phyloP scores from a whole-genome alignment of 2,329 filamentous ascomycete genomes.

The Penicillium occitanis region DNA sequence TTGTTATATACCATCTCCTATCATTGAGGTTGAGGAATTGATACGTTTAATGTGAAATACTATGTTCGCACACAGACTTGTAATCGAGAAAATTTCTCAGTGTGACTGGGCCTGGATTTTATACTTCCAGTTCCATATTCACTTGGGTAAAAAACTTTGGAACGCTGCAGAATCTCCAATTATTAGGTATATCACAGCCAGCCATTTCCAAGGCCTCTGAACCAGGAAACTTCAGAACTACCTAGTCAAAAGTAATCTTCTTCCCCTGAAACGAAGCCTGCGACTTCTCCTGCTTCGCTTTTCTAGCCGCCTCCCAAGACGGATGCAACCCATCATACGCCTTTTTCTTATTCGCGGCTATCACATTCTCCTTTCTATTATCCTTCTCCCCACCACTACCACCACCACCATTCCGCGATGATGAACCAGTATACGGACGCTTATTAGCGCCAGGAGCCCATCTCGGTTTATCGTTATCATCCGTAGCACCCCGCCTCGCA shows the following conservation, averaged over 20 bases:
- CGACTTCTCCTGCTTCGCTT: constrained; percentile 57
- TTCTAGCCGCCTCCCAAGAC: constrained; percentile 64
- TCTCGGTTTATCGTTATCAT: constrained; percentile 25
- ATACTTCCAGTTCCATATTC: too few relatives aligned
- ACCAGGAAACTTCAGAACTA: constrained; percentile 17
- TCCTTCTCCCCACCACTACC: constrained; percentile 23
- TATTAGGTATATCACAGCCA: background rate
- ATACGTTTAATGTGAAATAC: background rate
- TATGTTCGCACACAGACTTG: background rate
- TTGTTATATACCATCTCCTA: constrained; percentile 6
- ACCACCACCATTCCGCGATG: constrained; percentile 8
- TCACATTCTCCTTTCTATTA: constrained; percentile 24
- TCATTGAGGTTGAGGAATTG: background rate
- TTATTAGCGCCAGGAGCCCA: constrained; percentile 24
- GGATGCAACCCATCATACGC: constrained; percentile 57
- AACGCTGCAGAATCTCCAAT: background rate
- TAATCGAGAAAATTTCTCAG: too few relatives aligned
- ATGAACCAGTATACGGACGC: constrained; percentile 11
- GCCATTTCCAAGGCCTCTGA: background rate
- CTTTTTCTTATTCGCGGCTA: constrained; percentile 9
- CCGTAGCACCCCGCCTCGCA: constrained; percentile 56
- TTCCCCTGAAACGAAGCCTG: constrained; percentile 57
- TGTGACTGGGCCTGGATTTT: too few relatives aligned
- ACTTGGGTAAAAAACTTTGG: too few relatives aligned
- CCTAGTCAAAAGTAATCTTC: constrained; percentile 62